phyloP scores from a whole-genome alignment of 768 basidiomycete genomes.

The Hygrocybe punicea region DNA sequence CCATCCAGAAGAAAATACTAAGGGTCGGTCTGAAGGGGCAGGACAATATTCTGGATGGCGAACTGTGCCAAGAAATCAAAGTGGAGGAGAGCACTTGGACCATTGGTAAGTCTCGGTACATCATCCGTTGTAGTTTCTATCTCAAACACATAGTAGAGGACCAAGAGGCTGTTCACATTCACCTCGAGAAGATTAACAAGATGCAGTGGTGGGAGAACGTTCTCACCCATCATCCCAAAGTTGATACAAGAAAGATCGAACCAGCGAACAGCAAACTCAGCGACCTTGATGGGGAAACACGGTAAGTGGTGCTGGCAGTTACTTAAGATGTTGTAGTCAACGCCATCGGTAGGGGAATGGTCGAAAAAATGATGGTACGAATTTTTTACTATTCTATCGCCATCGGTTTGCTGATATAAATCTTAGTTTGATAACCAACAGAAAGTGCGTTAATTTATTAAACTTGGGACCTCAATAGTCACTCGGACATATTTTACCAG shows the following conservation, averaged over 20 bases:
- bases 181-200: conserved; percentile 83
- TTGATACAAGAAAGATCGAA: conserved; percentile 93
- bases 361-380: conserved; percentile 99
- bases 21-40: conserved; percentile 81
- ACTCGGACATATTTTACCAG: conserved; percentile 36
- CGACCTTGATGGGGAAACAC: conserved; percentile 93
- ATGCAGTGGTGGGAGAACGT: conserved; percentile 99
- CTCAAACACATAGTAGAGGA: conserved; percentile 54
- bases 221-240: conserved; percentile 90
- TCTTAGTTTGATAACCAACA: conserved; percentile 74
- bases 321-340: conserved; percentile 7
- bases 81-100: conserved; percentile 98
- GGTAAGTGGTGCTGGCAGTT: conserved; percentile 42
- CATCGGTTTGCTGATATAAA: conserved; percentile 4
- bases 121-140: background rate
- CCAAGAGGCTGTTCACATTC: conserved; percentile 64
- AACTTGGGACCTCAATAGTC: background rate
- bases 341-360: conserved; percentile 69
- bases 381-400: background rate
- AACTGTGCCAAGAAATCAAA: conserved; percentile 90
- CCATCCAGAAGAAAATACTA: conserved; percentile 78
- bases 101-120: conserved; percentile 53
- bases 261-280: conserved; percentile 94
- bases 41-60: conserved; percentile 83
- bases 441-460: conserved; percentile 42